Conservation (phyloP, 495 filamentous ascomycete species). For the Rhizodiscina lignyota region DNA sequence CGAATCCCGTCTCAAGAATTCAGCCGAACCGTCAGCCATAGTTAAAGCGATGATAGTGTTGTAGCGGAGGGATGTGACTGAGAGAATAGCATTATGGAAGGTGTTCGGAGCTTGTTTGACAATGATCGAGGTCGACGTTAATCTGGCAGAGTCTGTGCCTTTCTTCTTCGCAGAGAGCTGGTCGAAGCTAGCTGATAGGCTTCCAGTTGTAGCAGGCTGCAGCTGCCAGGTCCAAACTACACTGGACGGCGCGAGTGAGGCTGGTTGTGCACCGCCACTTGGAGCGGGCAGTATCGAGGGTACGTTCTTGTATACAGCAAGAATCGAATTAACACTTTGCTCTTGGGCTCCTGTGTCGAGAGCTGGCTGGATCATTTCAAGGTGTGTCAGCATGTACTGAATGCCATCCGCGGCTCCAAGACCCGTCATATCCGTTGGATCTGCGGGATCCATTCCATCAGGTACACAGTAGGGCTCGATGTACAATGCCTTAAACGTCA, state of each 20-base stretch:
- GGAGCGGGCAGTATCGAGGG: too few species aligned
- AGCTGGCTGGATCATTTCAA: too few species aligned
- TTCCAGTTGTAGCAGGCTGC: too few species aligned
- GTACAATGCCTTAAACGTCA: constrained; percentile 8
- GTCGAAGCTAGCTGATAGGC: constrained; percentile 61
- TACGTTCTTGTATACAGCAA: too few species aligned
- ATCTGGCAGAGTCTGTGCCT: constrained; percentile 15
- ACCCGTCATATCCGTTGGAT: neutral
- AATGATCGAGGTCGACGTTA: constrained; percentile 24
- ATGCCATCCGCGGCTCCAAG: neutral
- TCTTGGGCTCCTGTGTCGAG: neutral
- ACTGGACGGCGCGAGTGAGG: too few species aligned
- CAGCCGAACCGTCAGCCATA: constrained; percentile 59
- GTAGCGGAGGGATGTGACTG: constrained; percentile 44
- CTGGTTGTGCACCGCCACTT: too few species aligned
- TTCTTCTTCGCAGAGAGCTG: constrained; percentile 51
- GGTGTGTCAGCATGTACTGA: too few species aligned
- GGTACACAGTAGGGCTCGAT: constrained; percentile 13
- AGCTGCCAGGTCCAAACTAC: too few species aligned
- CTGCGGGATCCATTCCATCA: constrained; percentile 2
- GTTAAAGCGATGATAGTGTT: constrained; percentile 50
- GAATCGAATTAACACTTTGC: too few species aligned
- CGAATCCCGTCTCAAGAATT: constrained; percentile 57
- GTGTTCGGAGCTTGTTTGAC: constrained; percentile 54
- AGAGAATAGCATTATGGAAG: constrained; percentile 37